phyloP scores from a whole-genome alignment of 176 grass and related monocot genomes.

The Phragmites australis region DNA sequence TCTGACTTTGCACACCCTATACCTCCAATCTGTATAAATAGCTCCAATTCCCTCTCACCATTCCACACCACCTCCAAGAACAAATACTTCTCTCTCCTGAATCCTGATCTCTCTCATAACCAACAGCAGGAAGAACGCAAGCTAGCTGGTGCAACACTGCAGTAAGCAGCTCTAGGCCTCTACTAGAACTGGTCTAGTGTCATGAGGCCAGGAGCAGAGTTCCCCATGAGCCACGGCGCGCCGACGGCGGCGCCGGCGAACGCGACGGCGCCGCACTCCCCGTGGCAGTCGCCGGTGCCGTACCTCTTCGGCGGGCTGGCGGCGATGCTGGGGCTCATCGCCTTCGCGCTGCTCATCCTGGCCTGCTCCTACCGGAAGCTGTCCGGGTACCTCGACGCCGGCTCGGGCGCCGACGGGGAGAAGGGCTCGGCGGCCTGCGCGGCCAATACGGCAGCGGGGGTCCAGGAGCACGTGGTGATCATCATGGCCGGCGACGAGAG shows the following conservation, averaged over 20 bases:
- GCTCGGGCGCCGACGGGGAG: slow-evolving; percentile 21
- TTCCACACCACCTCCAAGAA: slow-evolving; percentile 37
- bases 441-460: background rate
- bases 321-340: slow-evolving; percentile 85
- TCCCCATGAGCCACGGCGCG: slow-evolving; percentile 34
- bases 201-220: slow-evolving; percentile 63
- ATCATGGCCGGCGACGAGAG: slow-evolving; percentile 84
- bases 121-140: slow-evolving; percentile 16
- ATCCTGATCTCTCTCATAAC: background rate
- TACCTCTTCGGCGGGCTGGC: slow-evolving; percentile 85
- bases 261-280: slow-evolving; percentile 49
- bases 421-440: slow-evolving; percentile 26
- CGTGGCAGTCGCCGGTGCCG: slow-evolving; percentile 85
- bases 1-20: too few relatives aligned
- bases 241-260: slow-evolving; percentile 34
- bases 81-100: background rate
- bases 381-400: slow-evolving; percentile 60
- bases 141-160: background rate
- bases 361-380: slow-evolving; percentile 96
- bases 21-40: slow-evolving; percentile 61
- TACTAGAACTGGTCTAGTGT: background rate
- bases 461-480: slow-evolving; percentile 55
- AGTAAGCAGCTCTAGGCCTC: background rate
- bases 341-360: slow-evolving; percentile 86
- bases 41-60: slow-evolving; percentile 15